Evolutionary conservation across 768 basidiomycete genomes (phyloP), one percentile per base, ranked within the genome.

Genomic region (Arthromyces matolae): DNA sequence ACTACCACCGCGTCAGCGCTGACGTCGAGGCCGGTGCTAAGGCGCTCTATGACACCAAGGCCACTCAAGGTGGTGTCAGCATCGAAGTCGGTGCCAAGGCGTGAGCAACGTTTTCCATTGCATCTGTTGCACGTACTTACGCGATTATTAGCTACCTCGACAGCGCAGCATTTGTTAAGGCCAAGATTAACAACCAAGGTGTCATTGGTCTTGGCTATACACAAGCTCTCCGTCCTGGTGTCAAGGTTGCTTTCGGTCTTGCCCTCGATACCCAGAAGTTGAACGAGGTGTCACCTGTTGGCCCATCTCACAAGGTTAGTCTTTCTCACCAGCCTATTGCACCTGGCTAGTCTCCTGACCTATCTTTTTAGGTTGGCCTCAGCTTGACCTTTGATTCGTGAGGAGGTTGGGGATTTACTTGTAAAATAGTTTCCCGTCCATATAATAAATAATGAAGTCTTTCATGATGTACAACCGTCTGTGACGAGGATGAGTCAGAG

Each of bases 181-280:
- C 93, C 58, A 97, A 97, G 80, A 94, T 98, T 76, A 97, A 97
- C 83, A 95, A 94, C 74, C 67, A 83, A 49, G 94, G 94, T 77
- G 79, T 94, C 64, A 79, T 96, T 57, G 86, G 81, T 60, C 83
- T 95, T 56, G 86, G 86, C 57, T 93, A 93, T 75, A 95, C 93
- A 42, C 95, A 99, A 74, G 73, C 81, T 31, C 88, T 99, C 64
- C 89, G 92, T 56, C 91, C 91, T 42, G 93, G 93, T 61, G 89
- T 97, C 61, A 91, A 88, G 68, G 88, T 88, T 38, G 79, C 87
- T 41, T 93, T 97, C 68, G 94, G 95, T 72, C 81, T 97, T 62
- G 92, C 93, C 57, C 76, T 99, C 55, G 96, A 99, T 75, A 95
- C 93, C 52, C 84, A 91, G 72, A 83, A 88, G 57, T 74, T 97